phyloP scores from a whole-genome alignment of 129 eudicot species.

The Artemisia tridentata region DNA sequence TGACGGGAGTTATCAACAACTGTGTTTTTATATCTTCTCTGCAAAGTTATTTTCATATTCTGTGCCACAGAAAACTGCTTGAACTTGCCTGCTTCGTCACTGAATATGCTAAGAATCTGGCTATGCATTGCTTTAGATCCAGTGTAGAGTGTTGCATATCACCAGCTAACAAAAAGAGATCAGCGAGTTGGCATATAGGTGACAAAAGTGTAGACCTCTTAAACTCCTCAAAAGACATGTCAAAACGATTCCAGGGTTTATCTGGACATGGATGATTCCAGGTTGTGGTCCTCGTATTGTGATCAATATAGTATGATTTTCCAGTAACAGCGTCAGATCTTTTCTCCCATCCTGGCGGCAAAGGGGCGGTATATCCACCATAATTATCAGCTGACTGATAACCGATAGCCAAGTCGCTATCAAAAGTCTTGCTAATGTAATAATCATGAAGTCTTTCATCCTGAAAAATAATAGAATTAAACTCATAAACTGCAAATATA shows the following conservation, averaged over 20 bases:
- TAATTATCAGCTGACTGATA: constrained; percentile 58
- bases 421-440: too few relatives aligned
- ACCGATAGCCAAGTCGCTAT: constrained; percentile 78
- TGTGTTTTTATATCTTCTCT: constrained; percentile 97
- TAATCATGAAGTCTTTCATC: too few relatives aligned
- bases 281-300: constrained; percentile 91
- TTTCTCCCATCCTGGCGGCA: constrained; percentile 99
- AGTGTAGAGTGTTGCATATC: constrained; percentile 93
- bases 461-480: too few relatives aligned
- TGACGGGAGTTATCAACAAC: constrained; percentile 98
- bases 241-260: constrained; percentile 97
- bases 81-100: constrained; percentile 88
- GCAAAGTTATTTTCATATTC: constrained; percentile 90
- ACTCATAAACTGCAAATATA: too few relatives aligned
- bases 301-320: constrained; percentile 89
- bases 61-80: constrained; percentile 97
- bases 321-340: constrained; percentile 91
- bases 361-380: constrained; percentile 80
- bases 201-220: constrained; percentile 91
- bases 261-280: constrained; percentile 99
- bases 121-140: constrained; percentile 99
- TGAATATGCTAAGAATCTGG: constrained; percentile 92
- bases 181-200: constrained; percentile 76
- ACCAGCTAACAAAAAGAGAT: constrained; percentile 79
- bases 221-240: constrained; percentile 94